These are phyloP conservation scores for Coccinonectria pachysandricola DNA, from an alignment of 2,329 filamentous ascomycete species.

Conservation along the genomic window DNA sequence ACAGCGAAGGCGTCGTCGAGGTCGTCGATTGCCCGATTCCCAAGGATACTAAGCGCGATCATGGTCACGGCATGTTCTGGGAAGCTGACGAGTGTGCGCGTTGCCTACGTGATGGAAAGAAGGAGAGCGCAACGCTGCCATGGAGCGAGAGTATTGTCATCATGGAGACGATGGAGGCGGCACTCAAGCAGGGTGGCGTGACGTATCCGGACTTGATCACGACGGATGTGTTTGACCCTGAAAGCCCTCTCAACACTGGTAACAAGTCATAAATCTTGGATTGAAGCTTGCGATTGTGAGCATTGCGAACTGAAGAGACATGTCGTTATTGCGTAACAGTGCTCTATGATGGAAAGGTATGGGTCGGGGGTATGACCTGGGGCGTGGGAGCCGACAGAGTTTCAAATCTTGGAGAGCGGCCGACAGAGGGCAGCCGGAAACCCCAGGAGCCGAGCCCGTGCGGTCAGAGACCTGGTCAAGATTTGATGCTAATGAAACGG, in stretches of 20 bases:
- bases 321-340: no score
- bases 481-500: no score
- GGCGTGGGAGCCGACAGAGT: no score
- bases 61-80: constrained; percentile 80
- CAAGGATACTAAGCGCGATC: constrained; percentile 33
- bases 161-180: constrained; percentile 62
- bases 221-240: constrained; percentile 45
- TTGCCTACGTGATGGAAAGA: constrained; percentile 64
- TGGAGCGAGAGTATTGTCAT: constrained; percentile 71
- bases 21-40: constrained; percentile 45
- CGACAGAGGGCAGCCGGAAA: no score
- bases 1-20: constrained; percentile 36
- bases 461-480: no score
- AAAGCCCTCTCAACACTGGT: constrained; percentile 53
- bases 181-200: constrained; percentile 42
- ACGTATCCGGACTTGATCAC: constrained; percentile 46
- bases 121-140: constrained; percentile 62
- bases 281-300: no score
- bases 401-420: no score
- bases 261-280: constrained; percentile 21
- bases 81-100: constrained; percentile 72
- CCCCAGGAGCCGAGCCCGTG: no score
- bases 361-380: no score
- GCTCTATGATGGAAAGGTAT: no score
- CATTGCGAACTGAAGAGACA: no score